Base-by-base conservation (phyloP, 2,329 filamentous ascomycete genomes). In the Penicillium sp. region DNA sequence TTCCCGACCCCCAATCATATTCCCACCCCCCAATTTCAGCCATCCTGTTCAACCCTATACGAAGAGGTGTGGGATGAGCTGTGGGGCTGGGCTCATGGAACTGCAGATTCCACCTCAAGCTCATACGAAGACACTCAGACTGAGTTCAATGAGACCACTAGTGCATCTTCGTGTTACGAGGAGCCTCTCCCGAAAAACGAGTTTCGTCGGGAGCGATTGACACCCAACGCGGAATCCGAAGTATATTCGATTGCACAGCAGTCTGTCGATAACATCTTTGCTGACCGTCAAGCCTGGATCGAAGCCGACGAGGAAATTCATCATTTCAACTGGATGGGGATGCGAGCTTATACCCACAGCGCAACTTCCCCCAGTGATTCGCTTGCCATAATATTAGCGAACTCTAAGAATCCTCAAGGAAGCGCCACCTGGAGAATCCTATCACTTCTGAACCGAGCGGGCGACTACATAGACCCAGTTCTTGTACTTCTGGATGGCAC, bases 301-400 rank as follows among this genome's bases (percentile, higher is more conserved):
- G 29, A 53, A n/a, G 19, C 5, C 4, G 54, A 58, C 6, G 27
- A 25, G 12, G 6, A 4, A 0, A 58, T 66, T 2, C 69, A 70
- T 25, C 68, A 71, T 38, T 70, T 66, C 53, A 70, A 69, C 44
- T 71, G 68, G 68, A 25, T 54, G 15, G 66, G 68, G 0, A 0
- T 35, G 1, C 58, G 60, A 0, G 53, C 61, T 4, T 57, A 53
- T 7, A 42, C 39, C 13, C 33, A 58, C 17, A 68, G 61, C 50
- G n/a, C 42, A 1, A 71, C 69, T 2, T 45, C 60, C 1, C 58
- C 69, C 2, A 56, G 48, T 25, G 53, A 66, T 1, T 71, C 68
- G 0, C 60, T 71, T 3, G 61, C 65, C 1, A 62, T 65, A n/a
- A 61, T 69, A 9, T 9, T 62, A 8, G 42, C 59, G 4, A 25